These are phyloP conservation scores for Apodospora peruviana DNA, from an alignment of 495 filamentous ascomycete species.

Conservation along the genomic window DNA sequence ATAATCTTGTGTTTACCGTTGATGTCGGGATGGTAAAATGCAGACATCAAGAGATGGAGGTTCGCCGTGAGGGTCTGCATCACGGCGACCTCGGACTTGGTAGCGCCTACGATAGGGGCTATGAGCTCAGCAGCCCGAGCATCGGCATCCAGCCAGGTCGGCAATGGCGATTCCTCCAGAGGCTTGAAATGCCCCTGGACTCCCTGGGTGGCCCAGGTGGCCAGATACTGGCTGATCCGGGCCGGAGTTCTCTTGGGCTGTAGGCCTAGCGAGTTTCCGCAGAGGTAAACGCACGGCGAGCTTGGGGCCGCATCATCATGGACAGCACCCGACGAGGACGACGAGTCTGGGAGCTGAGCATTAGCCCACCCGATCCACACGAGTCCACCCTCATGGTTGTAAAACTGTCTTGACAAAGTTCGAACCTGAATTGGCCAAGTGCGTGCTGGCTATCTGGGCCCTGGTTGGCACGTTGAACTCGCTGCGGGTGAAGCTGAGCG, in stretches of 20 bases:
- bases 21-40: constrained; percentile 77
- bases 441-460: constrained; percentile 65
- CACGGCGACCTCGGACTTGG: constrained; percentile 72
- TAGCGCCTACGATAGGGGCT: constrained; percentile 81
- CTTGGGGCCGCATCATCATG: neutral
- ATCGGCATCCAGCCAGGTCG: constrained; percentile 78
- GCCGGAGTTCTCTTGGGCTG: constrained; percentile 69
- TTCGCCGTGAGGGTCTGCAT: constrained; percentile 95
- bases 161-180: constrained; percentile 67
- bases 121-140: constrained; percentile 64
- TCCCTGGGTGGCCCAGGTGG: constrained; percentile 87
- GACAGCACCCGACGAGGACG: neutral
- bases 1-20: constrained; percentile 80
- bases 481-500: constrained; percentile 57
- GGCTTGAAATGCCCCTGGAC: constrained; percentile 88
- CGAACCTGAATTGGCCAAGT: constrained; percentile 37
- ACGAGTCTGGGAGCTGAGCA: constrained; percentile 2
- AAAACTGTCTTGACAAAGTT: neutral
- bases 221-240: constrained; percentile 72
- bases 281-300: constrained; percentile 65
- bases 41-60: constrained; percentile 83
- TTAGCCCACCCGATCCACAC: constrained; percentile 4
- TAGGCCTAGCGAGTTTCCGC: constrained; percentile 92
- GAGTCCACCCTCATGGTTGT: neutral
- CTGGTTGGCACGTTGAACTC: constrained; percentile 86